Evolutionary conservation across 2,329 filamentous ascomycete genomes (phyloP).

Genomic region (Colletotrichum lini): DNA sequence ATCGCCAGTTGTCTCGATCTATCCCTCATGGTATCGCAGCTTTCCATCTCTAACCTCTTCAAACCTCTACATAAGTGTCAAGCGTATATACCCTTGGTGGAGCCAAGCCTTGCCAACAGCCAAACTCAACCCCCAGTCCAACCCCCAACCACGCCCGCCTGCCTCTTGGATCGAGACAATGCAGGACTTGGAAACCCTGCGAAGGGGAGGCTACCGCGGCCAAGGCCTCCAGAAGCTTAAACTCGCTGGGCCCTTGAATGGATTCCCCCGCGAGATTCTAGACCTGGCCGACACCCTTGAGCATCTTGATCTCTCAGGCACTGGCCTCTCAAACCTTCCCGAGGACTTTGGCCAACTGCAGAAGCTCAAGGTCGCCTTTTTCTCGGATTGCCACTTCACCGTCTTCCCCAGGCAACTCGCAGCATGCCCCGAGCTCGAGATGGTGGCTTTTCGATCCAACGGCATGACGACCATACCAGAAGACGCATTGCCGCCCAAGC

Average conservation of each 20-base stretch:
- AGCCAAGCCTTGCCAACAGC: not conserved
- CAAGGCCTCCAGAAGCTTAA: slow-evolving; percentile 53
- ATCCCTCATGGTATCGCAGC: not conserved
- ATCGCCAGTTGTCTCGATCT: not conserved
- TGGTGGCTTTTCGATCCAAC: slow-evolving; percentile 64
- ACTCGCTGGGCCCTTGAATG: slow-evolving; percentile 50
- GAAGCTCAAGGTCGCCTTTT: slow-evolving; percentile 62
- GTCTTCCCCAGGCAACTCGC: slow-evolving; percentile 59
- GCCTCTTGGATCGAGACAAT: slow-evolving; percentile 42
- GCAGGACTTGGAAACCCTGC: slow-evolving; percentile 51
- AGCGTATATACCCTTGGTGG: not conserved
- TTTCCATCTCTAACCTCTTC: not conserved
- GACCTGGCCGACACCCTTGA: slow-evolving; percentile 58
- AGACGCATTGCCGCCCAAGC: slow-evolving; percentile 56
- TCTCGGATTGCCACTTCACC: slow-evolving; percentile 61
- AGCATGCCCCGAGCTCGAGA: slow-evolving; percentile 61
- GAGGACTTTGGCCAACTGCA: slow-evolving; percentile 56
- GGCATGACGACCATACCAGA: slow-evolving; percentile 59
- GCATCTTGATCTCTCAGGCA: slow-evolving; percentile 64
- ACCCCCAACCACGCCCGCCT: not conserved
- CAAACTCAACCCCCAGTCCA: not conserved
- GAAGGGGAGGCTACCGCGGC: slow-evolving; percentile 50
- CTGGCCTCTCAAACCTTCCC: slow-evolving; percentile 58
- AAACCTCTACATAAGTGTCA: too few relatives aligned
- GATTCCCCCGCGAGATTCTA: slow-evolving; percentile 58